Conservation (phyloP, 2,329 filamentous ascomycete species). For the Fusarium sp. region DNA sequence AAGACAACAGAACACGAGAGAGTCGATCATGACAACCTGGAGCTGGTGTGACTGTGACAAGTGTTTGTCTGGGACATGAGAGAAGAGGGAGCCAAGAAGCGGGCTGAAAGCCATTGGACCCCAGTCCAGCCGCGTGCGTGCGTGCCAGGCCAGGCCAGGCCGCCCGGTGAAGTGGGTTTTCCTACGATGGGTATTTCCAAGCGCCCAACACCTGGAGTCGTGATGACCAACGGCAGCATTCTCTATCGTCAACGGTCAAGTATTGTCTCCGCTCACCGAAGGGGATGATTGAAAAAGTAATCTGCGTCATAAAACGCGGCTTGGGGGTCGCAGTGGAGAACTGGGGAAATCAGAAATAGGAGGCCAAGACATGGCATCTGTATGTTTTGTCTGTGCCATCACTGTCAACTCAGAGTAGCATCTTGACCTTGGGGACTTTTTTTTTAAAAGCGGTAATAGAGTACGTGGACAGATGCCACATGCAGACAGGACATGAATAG, state of each 20-base stretch:
- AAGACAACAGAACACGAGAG: background rate
- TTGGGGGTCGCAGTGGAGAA: background rate
- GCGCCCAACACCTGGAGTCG: background rate
- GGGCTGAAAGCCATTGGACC: background rate
- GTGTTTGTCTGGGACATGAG: background rate
- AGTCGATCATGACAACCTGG: background rate
- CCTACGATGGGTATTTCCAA: constrained; percentile 10
- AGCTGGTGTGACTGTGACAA: constrained; percentile 4
- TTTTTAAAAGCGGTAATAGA: background rate
- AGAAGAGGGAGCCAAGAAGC: background rate
- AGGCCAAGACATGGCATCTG: background rate
- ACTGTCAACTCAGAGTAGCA: background rate
- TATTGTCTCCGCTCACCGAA: constrained; percentile 8
- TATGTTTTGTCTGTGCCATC: background rate
- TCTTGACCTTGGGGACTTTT: background rate
- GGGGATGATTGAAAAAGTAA: background rate
- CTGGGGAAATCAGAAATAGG: background rate
- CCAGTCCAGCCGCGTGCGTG: background rate
- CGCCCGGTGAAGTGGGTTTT: background rate
- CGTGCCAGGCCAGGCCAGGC: background rate
- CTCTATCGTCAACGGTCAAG: background rate
- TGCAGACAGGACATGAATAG: background rate
- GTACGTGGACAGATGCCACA: background rate
- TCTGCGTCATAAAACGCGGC: constrained; percentile 1
- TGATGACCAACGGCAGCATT: constrained; percentile 3